phyloP scores from a whole-genome alignment of 768 basidiomycete species.

The Auriculariales sp. region DNA sequence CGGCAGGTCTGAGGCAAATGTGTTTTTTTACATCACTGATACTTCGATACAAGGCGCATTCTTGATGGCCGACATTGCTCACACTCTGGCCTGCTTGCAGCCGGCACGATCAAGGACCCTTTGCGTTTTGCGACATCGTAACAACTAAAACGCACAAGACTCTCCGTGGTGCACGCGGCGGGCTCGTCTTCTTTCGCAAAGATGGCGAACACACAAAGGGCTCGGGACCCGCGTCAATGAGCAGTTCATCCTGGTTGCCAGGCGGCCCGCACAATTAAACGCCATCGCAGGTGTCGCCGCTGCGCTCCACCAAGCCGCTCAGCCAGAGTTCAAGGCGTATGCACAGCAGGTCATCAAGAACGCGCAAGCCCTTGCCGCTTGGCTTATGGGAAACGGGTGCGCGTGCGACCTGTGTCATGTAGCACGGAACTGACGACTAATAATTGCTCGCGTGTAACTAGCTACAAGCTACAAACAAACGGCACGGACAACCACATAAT shows the following conservation, averaged over 20 bases:
- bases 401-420: too few relatives aligned
- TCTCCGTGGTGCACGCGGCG: conserved; percentile 93
- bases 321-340: conserved; percentile 81
- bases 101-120: conserved; percentile 83
- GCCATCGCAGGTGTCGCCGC: conserved; percentile 94
- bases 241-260: conserved; percentile 98
- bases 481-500: conserved; percentile 97
- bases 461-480: conserved; percentile 92
- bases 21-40: too few relatives aligned
- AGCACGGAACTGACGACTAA: too few relatives aligned
- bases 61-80: conserved; percentile 94
- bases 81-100: conserved; percentile 94
- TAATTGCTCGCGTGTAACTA: too few relatives aligned
- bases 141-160: conserved; percentile 99
- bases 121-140: conserved; percentile 93
- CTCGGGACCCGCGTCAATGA: conserved; percentile 96
- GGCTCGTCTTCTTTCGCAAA: conserved; percentile 96
- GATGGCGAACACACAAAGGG: conserved; percentile 70
- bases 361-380: conserved; percentile 58
- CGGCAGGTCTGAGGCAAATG: too few relatives aligned
- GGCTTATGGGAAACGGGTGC: conserved; percentile 65
- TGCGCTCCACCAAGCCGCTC: conserved; percentile 76
- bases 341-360: conserved; percentile 92
- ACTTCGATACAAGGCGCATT: conserved; percentile 91
- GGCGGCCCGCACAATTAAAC: conserved; percentile 97